Conservation (phyloP, 2,329 filamentous ascomycete species). For the Fusarium domesticum region DNA sequence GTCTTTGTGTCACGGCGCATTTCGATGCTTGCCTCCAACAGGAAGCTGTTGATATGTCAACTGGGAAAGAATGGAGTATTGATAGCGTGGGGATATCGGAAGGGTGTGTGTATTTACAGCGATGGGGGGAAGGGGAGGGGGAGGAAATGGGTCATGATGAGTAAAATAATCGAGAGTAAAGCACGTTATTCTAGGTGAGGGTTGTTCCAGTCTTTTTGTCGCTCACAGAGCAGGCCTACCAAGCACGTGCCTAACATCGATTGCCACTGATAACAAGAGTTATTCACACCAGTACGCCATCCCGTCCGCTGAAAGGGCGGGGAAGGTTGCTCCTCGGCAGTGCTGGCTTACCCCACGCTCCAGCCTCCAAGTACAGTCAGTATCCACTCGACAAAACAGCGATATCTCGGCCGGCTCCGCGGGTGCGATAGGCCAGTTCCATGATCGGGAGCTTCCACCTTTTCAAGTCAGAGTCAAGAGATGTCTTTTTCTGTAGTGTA, state of each 20-base stretch:
- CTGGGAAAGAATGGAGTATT: constrained; percentile 13
- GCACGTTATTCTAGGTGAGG: too few species aligned
- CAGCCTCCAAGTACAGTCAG: constrained; percentile 8
- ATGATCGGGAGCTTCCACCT: constrained; percentile 32
- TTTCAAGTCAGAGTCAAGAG: constrained; percentile 18
- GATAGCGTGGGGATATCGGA: not conserved
- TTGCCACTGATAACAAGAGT: constrained; percentile 28
- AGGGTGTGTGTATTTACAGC: not conserved
- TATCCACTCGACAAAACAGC: not conserved
- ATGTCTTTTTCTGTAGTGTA: too few species aligned
- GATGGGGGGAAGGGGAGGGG: too few species aligned
- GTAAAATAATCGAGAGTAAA: not conserved
- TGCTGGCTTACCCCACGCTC: constrained; percentile 20
- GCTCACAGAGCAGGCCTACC: too few species aligned
- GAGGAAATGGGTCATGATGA: too few species aligned
- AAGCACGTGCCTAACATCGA: constrained; percentile 5
- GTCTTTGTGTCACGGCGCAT: constrained; percentile 16
- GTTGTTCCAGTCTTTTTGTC: too few species aligned
- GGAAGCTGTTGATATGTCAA: constrained; percentile 14
- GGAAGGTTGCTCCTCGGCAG: constrained; percentile 2
- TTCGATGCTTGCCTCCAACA: constrained; percentile 17
- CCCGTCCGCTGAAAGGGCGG: constrained; percentile 23
- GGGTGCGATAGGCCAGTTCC: constrained; percentile 20
- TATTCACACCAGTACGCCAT: constrained; percentile 21
- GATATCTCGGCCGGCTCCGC: constrained; percentile 37